These are phyloP conservation scores for Penicillium nucicola DNA, from an alignment of 495 filamentous ascomycete species.

Conservation along the genomic window DNA sequence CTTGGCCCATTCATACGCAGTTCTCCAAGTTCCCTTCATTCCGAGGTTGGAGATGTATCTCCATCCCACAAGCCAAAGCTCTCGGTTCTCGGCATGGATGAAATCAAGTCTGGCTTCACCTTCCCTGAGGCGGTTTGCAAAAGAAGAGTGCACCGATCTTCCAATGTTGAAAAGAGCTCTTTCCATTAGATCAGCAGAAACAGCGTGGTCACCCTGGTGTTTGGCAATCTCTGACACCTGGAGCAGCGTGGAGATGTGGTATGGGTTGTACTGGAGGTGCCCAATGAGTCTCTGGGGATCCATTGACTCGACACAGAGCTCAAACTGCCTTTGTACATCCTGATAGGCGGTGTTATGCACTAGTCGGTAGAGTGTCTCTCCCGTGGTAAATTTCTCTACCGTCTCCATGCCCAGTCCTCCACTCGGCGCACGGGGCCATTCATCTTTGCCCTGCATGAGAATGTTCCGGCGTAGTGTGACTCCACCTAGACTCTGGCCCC, in stretches of 20 bases:
- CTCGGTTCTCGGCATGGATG: slow-evolving; percentile 75
- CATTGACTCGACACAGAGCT: slow-evolving; percentile 73
- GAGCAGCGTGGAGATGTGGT: slow-evolving; percentile 89
- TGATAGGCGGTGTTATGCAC: slow-evolving; percentile 76
- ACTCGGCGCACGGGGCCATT: slow-evolving; percentile 79
- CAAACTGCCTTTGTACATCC: slow-evolving; percentile 71
- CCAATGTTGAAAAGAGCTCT: slow-evolving; percentile 92
- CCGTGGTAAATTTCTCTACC: slow-evolving; percentile 53
- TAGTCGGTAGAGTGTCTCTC: slow-evolving; percentile 58
- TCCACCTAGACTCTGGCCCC: slow-evolving; percentile 62
- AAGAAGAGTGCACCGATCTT: slow-evolving; percentile 75
- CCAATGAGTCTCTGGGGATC: slow-evolving; percentile 70
- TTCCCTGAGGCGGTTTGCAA: slow-evolving; percentile 67
- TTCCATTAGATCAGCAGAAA: slow-evolving; percentile 85
- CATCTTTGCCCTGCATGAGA: slow-evolving; percentile 85
- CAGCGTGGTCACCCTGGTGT: slow-evolving; percentile 80
- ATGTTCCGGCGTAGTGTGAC: slow-evolving; percentile 70
- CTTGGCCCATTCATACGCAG: slow-evolving; percentile 90
- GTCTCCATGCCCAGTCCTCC: slow-evolving; percentile 84
- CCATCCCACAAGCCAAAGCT: slow-evolving; percentile 88
- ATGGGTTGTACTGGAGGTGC: slow-evolving; percentile 70
- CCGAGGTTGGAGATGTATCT: slow-evolving; percentile 79
- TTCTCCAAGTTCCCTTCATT: slow-evolving; percentile 90
- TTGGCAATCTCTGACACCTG: slow-evolving; percentile 91
- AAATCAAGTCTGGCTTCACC: slow-evolving; percentile 82